A percentile compares a stretch with the other conserved stretches of the same genome.
Conservation (phyloP, 2,329 filamentous ascomycete genomes). For the Colletotrichum musicola region DNA sequence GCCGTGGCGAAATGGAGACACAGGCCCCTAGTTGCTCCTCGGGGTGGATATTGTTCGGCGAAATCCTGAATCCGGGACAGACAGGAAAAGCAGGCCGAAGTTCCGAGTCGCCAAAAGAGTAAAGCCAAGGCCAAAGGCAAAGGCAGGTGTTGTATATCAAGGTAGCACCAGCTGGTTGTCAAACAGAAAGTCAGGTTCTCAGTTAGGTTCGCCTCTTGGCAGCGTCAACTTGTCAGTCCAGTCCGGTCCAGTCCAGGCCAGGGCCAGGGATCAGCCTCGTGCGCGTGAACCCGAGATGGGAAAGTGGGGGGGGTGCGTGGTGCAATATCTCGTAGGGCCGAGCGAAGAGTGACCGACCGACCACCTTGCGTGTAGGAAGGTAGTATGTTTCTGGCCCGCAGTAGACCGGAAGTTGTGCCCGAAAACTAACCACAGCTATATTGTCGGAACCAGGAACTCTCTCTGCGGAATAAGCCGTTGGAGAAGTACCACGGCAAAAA, state of each 20-base stretch:
- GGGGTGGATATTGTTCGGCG: conserved; percentile 24
- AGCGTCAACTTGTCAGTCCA: background rate
- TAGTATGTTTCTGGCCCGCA: background rate
- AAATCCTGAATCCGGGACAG: conserved; percentile 19
- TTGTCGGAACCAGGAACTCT: background rate
- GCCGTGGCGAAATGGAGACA: conserved; percentile 25
- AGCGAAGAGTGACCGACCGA: background rate
- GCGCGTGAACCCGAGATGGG: conserved; percentile 5
- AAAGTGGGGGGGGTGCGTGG: conserved; percentile 20
- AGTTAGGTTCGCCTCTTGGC: background rate
- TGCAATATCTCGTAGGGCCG: conserved; percentile 15
- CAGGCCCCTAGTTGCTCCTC: background rate
- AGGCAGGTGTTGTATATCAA: background rate
- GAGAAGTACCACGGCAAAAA: background rate
- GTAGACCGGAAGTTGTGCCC: background rate
- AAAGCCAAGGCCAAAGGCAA: conserved; percentile 4
- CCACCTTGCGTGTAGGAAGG: background rate
- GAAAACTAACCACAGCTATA: background rate
- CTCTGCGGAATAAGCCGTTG: background rate
- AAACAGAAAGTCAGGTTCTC: background rate
- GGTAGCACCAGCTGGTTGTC: background rate
- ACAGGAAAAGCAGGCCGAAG: background rate
- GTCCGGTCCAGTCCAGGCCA: background rate
- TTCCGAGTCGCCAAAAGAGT: conserved; percentile 1
- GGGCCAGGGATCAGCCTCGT: conserved; percentile 24